Evolutionary conservation across 176 grass and related monocot genomes (phyloP), one percentile per base, ranked within the genome.

Genomic region (Oryza meridionalis): DNA sequence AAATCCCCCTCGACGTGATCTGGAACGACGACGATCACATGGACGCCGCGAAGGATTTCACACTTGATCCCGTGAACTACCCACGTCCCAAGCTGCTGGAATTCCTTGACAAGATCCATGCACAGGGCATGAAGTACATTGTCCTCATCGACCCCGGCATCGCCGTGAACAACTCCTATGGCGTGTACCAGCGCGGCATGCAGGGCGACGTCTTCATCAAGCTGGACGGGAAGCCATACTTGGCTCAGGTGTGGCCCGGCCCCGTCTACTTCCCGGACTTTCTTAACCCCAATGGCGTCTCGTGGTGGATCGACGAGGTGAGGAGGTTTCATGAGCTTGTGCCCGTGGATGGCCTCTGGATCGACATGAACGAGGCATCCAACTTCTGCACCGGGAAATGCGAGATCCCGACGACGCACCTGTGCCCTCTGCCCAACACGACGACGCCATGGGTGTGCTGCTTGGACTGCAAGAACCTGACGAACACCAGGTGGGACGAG

Each of bases 11-110:
- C 0, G 96, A 98, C 2, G 96, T 98, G 16, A 98, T 98, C 63
- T 98, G 96, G 96, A 98, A 94, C 7, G 93, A 98, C 12, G 96
- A 95, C 6, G 96, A 98, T 33, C 96, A 98, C 26, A 98, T 98
- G 96, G 96, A 98, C 13, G 91, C 89, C 0, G 85, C 93, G 10
- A 98, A 98, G 88, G 96, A 98, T 81, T 98, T 98, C 80, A 95
- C 91, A 0, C 89, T 95, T 0, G 91, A 93, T 42, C 93, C 96
- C 0, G 79, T 95, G 4, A 95, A 90, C 26, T 98, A 92, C 55
- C 96, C 96, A 0, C 96, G 91, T 2, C 89, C 89, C 3, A 93
- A 93, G 49, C 89, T 98, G 42, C 85, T 98, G 0, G 78, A 84
- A 0, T 98, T 98, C 84, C 93, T 95, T 0, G 81, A 95, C 89